Percentiles rank a stretch among this genome's conserved stretches.
Evolutionary conservation across 352 stramenopile species (phyloP).

Genomic region (Phytophthora podocarpi): DNA sequence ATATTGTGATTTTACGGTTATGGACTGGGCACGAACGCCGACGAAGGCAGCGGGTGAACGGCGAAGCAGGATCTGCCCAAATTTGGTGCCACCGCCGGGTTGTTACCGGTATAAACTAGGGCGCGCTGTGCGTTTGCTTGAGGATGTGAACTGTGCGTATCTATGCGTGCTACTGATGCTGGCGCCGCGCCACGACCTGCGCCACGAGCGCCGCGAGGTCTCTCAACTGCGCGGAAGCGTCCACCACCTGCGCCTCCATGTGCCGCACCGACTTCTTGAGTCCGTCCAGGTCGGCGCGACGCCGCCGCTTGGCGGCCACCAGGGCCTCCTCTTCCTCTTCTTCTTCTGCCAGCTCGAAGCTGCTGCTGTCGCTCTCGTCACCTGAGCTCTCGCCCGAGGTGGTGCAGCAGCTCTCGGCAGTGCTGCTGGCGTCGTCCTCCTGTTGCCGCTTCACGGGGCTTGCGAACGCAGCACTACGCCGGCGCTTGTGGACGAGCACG

Average conservation of each 20-base stretch:
- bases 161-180: slow-evolving; percentile 28
- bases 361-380: slow-evolving; percentile 29
- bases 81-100: slow-evolving; percentile 4
- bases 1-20: slow-evolving; percentile 26
- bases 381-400: slow-evolving; percentile 43
- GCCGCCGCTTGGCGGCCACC: slow-evolving; percentile 36
- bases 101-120: slow-evolving; percentile 34
- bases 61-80: not conserved
- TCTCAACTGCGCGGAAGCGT: slow-evolving; percentile 45
- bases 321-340: slow-evolving; percentile 15
- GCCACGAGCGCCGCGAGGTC: slow-evolving; percentile 54
- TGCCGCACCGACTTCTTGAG: slow-evolving; percentile 44
- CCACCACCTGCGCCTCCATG: slow-evolving; percentile 51
- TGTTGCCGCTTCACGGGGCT: not conserved
- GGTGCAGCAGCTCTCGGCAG: slow-evolving; percentile 20
- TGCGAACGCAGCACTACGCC: slow-evolving; percentile 15
- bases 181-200: slow-evolving; percentile 40
- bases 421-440: not conserved
- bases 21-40: slow-evolving; percentile 17
- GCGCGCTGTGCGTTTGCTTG: not conserved
- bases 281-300: slow-evolving; percentile 30
- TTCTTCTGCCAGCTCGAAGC: slow-evolving; percentile 5
- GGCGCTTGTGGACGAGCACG: slow-evolving; percentile 34
- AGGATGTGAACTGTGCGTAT: slow-evolving; percentile 7
- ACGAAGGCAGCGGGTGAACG: not conserved